Conservation (phyloP, 306 rosid species). For the Oemleria cerasiformis region DNA sequence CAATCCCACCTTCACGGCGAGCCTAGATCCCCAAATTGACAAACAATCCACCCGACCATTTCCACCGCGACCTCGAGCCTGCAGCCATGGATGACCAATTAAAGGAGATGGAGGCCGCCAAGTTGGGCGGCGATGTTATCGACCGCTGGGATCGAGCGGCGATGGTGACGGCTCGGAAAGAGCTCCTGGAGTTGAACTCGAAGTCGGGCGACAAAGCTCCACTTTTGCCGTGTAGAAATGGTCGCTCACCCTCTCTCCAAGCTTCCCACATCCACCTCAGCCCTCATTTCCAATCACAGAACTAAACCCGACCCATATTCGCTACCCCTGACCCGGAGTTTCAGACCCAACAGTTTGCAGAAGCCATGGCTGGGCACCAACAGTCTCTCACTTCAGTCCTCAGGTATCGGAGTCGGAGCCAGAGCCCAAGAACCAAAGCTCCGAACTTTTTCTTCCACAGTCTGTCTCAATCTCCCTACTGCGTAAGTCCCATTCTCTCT, state of each 20-base stretch:
- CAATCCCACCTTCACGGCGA: no score
- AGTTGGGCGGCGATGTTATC: no score
- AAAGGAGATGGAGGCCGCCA: no score
- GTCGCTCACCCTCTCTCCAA: slow-evolving; percentile 33
- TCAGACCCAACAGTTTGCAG: slow-evolving; percentile 18
- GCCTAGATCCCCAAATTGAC: no score
- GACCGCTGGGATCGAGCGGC: no score
- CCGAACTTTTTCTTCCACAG: slow-evolving; percentile 41
- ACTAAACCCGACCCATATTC: slow-evolving; percentile 7
- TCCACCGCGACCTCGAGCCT: no score
- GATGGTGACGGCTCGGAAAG: no score
- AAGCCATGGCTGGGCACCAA: slow-evolving; percentile 47
- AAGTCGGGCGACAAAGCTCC: not conserved
- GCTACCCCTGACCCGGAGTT: slow-evolving; percentile 9
- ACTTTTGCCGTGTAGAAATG: slow-evolving; percentile 7
- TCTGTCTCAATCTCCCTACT: slow-evolving; percentile 62
- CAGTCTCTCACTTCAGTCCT: slow-evolving; percentile 26
- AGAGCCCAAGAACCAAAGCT: slow-evolving; percentile 27
- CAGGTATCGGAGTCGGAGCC: slow-evolving; percentile 33
- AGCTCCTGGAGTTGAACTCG: no score
- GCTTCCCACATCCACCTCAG: slow-evolving; percentile 26
- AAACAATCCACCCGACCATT: no score
- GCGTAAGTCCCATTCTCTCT: slow-evolving; percentile 46
- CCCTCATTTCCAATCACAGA: slow-evolving; percentile 16
- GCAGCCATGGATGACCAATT: no score